Conservation (phyloP, 139 green algal species). For the Coccomyxa sp. region DNA sequence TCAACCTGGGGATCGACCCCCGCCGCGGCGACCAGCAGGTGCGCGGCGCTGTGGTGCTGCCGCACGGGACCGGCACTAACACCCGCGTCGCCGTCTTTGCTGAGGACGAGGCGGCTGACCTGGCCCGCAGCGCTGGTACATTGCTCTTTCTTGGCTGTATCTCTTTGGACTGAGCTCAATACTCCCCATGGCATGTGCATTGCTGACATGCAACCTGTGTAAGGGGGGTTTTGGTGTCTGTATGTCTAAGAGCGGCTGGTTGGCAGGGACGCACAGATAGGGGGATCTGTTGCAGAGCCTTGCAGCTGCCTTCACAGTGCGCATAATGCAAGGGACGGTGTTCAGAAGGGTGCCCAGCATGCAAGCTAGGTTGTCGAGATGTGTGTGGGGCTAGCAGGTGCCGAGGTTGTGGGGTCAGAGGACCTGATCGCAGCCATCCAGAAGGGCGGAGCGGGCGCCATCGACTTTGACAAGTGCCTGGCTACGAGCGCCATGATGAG, state of each 20-base stretch:
- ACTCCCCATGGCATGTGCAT: too few relatives aligned
- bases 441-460: conserved; percentile 24
- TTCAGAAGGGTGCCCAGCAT: too few relatives aligned
- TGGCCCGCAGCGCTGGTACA: conserved; percentile 55
- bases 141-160: background rate
- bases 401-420: conserved; percentile 75
- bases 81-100: conserved; percentile 85
- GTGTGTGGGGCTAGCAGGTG: conserved; percentile 36
- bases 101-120: conserved; percentile 52
- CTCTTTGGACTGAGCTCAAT: too few relatives aligned
- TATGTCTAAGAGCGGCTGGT: too few relatives aligned
- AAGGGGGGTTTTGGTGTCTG: too few relatives aligned
- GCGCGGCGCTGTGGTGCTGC: conserved; percentile 65
- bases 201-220: too few relatives aligned
- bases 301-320: too few relatives aligned
- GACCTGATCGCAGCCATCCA: conserved; percentile 73
- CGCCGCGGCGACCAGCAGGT: conserved; percentile 74
- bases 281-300: too few relatives aligned
- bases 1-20: conserved; percentile 61
- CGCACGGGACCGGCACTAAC: conserved; percentile 68
- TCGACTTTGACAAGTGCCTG: conserved; percentile 66
- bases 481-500: conserved; percentile 86
- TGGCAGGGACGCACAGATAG: too few relatives aligned
- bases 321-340: too few relatives aligned
- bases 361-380: background rate